A percentile compares a stretch with the other conserved stretches of the same genome.
Conservation (phyloP, 1,284 basidiomycete species). For the Pseudozyma sp. region DNA sequence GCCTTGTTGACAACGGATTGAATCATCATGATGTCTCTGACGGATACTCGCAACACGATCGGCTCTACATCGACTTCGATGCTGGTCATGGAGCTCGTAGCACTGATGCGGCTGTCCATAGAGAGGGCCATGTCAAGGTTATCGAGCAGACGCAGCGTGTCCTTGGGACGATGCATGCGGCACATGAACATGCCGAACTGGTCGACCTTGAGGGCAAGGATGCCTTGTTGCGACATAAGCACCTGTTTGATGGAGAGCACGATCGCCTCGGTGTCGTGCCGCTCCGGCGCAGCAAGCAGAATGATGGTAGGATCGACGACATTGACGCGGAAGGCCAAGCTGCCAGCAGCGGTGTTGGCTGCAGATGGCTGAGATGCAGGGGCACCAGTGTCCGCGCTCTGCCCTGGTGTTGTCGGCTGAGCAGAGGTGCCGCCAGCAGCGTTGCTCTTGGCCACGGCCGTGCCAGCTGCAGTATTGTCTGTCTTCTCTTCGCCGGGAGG, state of each 20-base stretch:
- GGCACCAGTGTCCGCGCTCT: not conserved
- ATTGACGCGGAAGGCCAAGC: conserved; percentile 81
- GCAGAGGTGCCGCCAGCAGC: not conserved
- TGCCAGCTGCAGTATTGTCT: not conserved
- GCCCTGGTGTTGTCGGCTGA: conserved; percentile 3
- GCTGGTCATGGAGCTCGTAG: conserved; percentile 81
- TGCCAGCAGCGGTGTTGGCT: conserved; percentile 24
- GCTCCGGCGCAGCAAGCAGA: conserved; percentile 86
- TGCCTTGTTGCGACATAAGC: conserved; percentile 90
- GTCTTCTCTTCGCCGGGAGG: conserved; percentile 10
- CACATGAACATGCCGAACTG: conserved; percentile 93
- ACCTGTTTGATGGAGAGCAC: conserved; percentile 86
- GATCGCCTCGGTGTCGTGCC: conserved; percentile 86
- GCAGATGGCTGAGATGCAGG: conserved; percentile 4
- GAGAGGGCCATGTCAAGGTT: conserved; percentile 90
- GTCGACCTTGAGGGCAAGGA: conserved; percentile 84
- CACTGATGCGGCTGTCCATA: conserved; percentile 82
- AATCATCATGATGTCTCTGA: conserved; percentile 91
- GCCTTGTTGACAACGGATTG: conserved; percentile 89
- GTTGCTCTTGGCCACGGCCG: conserved; percentile 11
- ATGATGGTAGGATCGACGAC: conserved; percentile 91
- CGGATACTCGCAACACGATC: conserved; percentile 90
- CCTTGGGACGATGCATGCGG: conserved; percentile 83
- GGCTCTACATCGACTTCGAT: conserved; percentile 84
- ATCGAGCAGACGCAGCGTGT: conserved; percentile 91